Evolutionary conservation across 257 asterid species (phyloP), one percentile per base, ranked within the genome.

Genomic region (Linderniella brevidens): DNA sequence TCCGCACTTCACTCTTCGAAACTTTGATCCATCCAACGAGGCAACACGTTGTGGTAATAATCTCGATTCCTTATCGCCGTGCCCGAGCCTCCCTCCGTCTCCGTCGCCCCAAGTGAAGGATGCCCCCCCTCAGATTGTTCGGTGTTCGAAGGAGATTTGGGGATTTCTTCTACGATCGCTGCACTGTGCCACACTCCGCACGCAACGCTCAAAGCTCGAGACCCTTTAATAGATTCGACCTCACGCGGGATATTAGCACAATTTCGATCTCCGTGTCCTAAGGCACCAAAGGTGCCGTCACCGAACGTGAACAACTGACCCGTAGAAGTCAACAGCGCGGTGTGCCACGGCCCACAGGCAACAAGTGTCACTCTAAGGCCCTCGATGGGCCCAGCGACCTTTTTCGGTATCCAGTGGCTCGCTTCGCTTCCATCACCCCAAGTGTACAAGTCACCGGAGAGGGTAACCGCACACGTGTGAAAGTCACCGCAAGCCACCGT

Each of bases 181-280:
- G 94, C 93, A 1, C 85, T 79, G 71, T 86, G 97, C 97, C 97
- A 86, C 45, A 57, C 76, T 41, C 97, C 97, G 57, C 97, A 86
- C 39, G 92, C 76, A 49, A 77, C 94, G 49, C 58, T 70, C 48
- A 65, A 17, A 0, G 82, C 57, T 49, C 54, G 60, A 13, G 64
- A 41, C 11, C 92, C 93, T 47, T 68, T 64, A 41, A 86, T 64
- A 53, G 68, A 57, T 50, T 77, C 77, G 13, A 86, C 97, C 65
- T 77, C 85, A 8, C 79, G 64, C 5, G 97, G 94, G 57, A 62
- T 43, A 25, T 35, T 45, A 41, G 48, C 43, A 14, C 66, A 25
- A 35, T 46, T 37, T 9, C 59, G 64, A 58, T 68, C 69, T 17
- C 92, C 97, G 14, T 87, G 95, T 32, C 97, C 97, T 7, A 87